Evolutionary conservation across 2,329 filamentous ascomycete genomes (phyloP).

Genomic region (Tolypocladium sp.): DNA sequence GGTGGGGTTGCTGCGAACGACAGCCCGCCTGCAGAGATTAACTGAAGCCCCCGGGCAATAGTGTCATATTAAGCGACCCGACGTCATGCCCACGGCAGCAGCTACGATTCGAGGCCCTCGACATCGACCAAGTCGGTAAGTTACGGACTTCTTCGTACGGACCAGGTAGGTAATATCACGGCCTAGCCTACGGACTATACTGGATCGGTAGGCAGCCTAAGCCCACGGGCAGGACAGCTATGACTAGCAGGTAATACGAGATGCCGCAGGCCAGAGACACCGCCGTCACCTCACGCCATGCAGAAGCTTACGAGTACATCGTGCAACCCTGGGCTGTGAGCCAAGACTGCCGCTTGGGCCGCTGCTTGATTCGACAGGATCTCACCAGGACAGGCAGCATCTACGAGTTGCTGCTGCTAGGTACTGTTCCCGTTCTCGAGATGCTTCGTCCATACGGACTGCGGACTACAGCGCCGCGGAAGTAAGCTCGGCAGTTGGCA

Average conservation of each 20-base stretch:
- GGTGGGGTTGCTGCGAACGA: background rate
- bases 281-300: background rate
- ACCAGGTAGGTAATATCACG: too few relatives aligned
- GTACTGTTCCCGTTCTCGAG: background rate
- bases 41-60: background rate
- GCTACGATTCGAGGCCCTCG: background rate
- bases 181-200: background rate
- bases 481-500: background rate
- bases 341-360: too few relatives aligned
- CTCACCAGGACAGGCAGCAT: background rate
- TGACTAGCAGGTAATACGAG: background rate
- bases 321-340: background rate
- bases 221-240: background rate
- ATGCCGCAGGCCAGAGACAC: slow-evolving; percentile 3
- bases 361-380: background rate
- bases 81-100: background rate
- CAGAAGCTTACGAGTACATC: background rate
- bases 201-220: background rate
- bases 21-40: background rate
- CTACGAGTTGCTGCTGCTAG: background rate
- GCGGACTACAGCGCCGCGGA: too few relatives aligned
- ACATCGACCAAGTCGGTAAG: background rate
- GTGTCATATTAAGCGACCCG: background rate
- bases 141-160: too few relatives aligned
- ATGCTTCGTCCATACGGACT: too few relatives aligned